These are phyloP conservation scores for Perilla frutescens DNA, from an alignment of 257 asterid genomes.

Conservation along the genomic window DNA sequence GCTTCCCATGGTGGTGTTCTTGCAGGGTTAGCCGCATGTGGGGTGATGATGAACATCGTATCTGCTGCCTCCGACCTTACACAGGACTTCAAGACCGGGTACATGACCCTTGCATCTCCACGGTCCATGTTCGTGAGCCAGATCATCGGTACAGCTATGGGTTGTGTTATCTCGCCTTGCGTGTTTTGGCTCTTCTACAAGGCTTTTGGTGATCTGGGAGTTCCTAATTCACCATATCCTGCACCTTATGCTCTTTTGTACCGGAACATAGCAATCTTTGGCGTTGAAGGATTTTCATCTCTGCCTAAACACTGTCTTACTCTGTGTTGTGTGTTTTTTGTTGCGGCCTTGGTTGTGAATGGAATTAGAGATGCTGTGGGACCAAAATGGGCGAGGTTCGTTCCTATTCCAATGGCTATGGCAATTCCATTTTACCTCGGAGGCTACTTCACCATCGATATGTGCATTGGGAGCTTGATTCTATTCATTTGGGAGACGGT, in stretches of 20 bases:
- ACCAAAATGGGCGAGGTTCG: constrained; percentile 55
- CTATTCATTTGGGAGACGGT: constrained; percentile 66
- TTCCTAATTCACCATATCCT: constrained; percentile 57
- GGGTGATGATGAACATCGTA: constrained; percentile 95
- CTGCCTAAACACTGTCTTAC: constrained; percentile 78
- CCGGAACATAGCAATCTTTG: constrained; percentile 78
- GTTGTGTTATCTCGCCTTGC: constrained; percentile 77
- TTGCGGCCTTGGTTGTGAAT: constrained; percentile 61
- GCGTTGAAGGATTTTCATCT: constrained; percentile 71
- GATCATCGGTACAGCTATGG: constrained; percentile 88
- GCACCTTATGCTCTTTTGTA: constrained; percentile 75
- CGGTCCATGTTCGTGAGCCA: constrained; percentile 91
- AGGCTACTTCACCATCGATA: constrained; percentile 72
- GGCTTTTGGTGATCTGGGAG: constrained; percentile 67
- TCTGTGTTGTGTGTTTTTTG: constrained; percentile 67
- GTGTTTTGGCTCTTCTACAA: constrained; percentile 86
- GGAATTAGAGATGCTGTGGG: constrained; percentile 62
- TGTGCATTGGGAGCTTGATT: constrained; percentile 84
- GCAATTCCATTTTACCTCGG: constrained; percentile 89
- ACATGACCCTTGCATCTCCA: constrained; percentile 87
- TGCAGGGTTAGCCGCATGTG: constrained; percentile 92
- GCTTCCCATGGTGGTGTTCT: constrained; percentile 81
- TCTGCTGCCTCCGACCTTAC: constrained; percentile 90
- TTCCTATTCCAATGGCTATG: constrained; percentile 95
- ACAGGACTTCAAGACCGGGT: constrained; percentile 90